Percentiles rank a stretch among this genome's conserved stretches.
These are phyloP conservation scores for Warburgia ugandensis DNA, from an alignment of 164 flowering plant genomes.

Conservation along the genomic window DNA sequence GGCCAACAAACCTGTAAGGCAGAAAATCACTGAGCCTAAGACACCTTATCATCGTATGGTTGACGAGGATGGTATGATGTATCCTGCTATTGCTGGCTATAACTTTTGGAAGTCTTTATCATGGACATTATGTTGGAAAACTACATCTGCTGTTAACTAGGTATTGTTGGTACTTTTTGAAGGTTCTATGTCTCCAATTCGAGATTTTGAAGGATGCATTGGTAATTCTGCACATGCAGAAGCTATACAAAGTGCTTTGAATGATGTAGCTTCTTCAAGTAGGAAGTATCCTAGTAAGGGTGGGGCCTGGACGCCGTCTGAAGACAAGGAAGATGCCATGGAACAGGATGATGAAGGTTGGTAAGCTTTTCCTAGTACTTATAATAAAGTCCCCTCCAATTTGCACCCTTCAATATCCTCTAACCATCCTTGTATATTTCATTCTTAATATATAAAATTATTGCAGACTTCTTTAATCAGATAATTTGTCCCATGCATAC, in stretches of 20 bases:
- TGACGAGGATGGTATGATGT: constrained; percentile 68
- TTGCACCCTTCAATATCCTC: too few relatives aligned
- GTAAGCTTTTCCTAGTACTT: too few relatives aligned
- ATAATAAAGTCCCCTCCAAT: too few relatives aligned
- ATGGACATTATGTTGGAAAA: too few relatives aligned
- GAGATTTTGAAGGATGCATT: constrained; percentile 40
- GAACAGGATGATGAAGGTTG: constrained; percentile 77
- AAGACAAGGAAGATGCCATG: constrained; percentile 85
- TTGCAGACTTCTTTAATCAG: too few relatives aligned
- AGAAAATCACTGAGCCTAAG: constrained; percentile 99
- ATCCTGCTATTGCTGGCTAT: too few relatives aligned
- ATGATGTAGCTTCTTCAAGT: constrained; percentile 76
- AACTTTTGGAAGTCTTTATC: too few relatives aligned
- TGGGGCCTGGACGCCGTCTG: constrained; percentile 87
- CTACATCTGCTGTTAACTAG: too few relatives aligned
- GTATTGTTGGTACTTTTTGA: constrained; percentile 5
- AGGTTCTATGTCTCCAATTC: constrained; percentile 69
- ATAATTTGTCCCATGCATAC: too few relatives aligned
- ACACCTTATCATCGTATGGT: constrained; percentile 94
- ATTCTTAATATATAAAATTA: too few relatives aligned
- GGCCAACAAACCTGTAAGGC: constrained; percentile 92
- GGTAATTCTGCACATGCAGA: constrained; percentile 63
- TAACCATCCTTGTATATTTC: too few relatives aligned
- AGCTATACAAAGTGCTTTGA: constrained; percentile 64
- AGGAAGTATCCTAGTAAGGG: constrained; percentile 16